Evolutionary conservation across 2,329 filamentous ascomycete species (phyloP).

Genomic region (Aspergillus vadensis): DNA sequence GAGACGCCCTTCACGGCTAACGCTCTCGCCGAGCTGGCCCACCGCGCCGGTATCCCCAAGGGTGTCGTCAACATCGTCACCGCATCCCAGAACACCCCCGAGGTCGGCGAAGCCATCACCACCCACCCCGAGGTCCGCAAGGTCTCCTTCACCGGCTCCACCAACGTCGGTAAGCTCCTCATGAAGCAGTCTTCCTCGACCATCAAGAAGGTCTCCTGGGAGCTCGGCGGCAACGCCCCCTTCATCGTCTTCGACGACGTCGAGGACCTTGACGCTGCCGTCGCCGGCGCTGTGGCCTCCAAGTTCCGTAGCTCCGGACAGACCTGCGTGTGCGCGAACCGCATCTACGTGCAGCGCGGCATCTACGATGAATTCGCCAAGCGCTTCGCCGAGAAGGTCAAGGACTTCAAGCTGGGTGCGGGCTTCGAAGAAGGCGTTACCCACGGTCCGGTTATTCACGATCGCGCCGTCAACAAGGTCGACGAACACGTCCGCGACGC

Average conservation of each 20-base stretch:
- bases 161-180: slow-evolving; percentile 68
- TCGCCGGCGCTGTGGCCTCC: slow-evolving; percentile 76
- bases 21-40: slow-evolving; percentile 81
- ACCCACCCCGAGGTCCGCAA: slow-evolving; percentile 78
- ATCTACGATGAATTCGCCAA: slow-evolving; percentile 57
- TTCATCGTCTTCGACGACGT: slow-evolving; percentile 94
- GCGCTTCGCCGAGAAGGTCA: slow-evolving; percentile 58
- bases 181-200: slow-evolving; percentile 88
- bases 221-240: slow-evolving; percentile 91
- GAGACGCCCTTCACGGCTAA: slow-evolving; percentile 92
- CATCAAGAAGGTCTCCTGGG: slow-evolving; percentile 83
- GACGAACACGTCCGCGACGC: slow-evolving; percentile 79
- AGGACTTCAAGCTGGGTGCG: slow-evolving; percentile 49
- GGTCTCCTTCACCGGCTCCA: slow-evolving; percentile 86
- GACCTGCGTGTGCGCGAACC: slow-evolving; percentile 83
- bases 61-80: slow-evolving; percentile 92
- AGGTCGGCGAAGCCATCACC: slow-evolving; percentile 76
- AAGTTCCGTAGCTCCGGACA: slow-evolving; percentile 96
- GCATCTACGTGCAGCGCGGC: slow-evolving; percentile 55
- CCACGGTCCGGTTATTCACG: slow-evolving; percentile 66
- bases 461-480: slow-evolving; percentile 77
- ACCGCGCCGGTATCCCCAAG: slow-evolving; percentile 83
- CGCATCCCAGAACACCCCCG: slow-evolving; percentile 73
- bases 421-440: slow-evolving; percentile 51
- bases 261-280: slow-evolving; percentile 81